Evolutionary conservation across 352 stramenopile genomes (phyloP), one percentile per base, ranked within the genome.

Genomic region (Globisporangium nodosum): DNA sequence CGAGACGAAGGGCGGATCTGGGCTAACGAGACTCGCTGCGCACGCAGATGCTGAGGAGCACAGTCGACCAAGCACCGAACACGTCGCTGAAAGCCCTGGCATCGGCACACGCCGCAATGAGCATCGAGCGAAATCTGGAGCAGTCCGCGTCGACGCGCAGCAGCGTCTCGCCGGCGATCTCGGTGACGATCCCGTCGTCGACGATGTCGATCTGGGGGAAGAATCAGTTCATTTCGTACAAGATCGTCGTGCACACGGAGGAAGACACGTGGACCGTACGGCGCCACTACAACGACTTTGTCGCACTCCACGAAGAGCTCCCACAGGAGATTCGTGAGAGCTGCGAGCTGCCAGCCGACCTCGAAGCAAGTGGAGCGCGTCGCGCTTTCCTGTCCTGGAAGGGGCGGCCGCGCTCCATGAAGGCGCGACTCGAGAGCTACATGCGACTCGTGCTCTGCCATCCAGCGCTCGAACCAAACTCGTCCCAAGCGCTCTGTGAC

Each of bases 131-230:
- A 20, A 30, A 8, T 13, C 9, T 49, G 4, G 46, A 67, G 47
- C 48, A 49, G 40, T 63, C 61, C 9, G 40, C 51, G 21, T 42
- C 55, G 46, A 57, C 69, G 65, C 60, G 65, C 24, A 71, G 58
- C 31, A 66, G 35, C 43, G 66, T 60, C 13, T 67, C 35, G 18
- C 35, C 50, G 7, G 56, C 62, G 33, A 81, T 90, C 65, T 60
- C 70, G 1, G 69, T 84, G 48, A 75, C 73, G n/a, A 91, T 91
- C 37, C 81, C 81, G 27, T 71, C 75, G n/a, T 74, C 75, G 8
- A 88, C 77, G 5, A 79, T 74, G 31, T 87, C 78, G 1, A 74
- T 77, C n/a, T 91, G 81, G 81, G 76, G 76, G 42, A 85, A 88
- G 57, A 80, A 78, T 42, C 66, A 76, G 7, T 91, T 89, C 46